A percentile compares a stretch with the other conserved stretches of the same genome.
Conservation (phyloP, 23 red algal species). For the Pyropia yezoensis region DNA sequence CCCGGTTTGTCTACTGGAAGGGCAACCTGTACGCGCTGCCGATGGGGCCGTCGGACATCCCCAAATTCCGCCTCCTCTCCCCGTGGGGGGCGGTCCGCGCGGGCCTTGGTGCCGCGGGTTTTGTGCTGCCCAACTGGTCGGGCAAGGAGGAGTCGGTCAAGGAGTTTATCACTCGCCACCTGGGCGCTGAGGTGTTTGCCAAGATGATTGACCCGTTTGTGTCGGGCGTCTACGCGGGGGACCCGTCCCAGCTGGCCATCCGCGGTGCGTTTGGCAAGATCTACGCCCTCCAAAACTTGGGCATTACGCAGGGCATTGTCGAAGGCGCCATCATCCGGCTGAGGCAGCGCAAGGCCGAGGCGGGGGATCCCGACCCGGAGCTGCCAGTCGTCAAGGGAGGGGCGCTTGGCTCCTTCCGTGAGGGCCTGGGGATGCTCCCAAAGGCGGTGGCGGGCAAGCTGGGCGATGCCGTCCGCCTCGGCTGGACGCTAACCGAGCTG, state of each 20-base stretch:
- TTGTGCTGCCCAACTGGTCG: slow-evolving; percentile 33
- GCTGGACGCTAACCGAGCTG: slow-evolving; percentile 24
- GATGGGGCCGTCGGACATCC: slow-evolving; percentile 50
- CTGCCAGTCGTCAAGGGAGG: slow-evolving; percentile 65
- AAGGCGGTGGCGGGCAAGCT: slow-evolving; percentile 31
- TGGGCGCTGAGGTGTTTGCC: slow-evolving; percentile 77
- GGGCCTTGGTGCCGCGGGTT: slow-evolving; percentile 67
- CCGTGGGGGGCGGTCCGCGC: slow-evolving; percentile 67
- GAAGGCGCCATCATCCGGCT: slow-evolving; percentile 88
- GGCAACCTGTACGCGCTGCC: slow-evolving; percentile 74
- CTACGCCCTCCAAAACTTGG: slow-evolving; percentile 58
- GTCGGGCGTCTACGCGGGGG: slow-evolving; percentile 86
- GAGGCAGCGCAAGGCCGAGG: slow-evolving; percentile 45
- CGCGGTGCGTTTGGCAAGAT: slow-evolving; percentile 80
- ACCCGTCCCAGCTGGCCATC: slow-evolving; percentile 70
- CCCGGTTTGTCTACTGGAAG: slow-evolving; percentile 82
- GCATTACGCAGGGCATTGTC: slow-evolving; percentile 74
- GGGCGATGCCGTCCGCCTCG: slow-evolving; percentile 41
- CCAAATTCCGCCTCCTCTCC: slow-evolving; percentile 68
- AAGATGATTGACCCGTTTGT: slow-evolving; percentile 96
- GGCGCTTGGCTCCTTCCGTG: slow-evolving; percentile 68
- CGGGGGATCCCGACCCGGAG: slow-evolving; percentile 28
- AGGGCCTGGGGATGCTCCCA: slow-evolving; percentile 71
- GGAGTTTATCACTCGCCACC: slow-evolving; percentile 88
- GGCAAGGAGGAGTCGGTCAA: slow-evolving; percentile 73